Conservation (phyloP, 1,284 basidiomycete species). For the Ceratobasidium sp. region DNA sequence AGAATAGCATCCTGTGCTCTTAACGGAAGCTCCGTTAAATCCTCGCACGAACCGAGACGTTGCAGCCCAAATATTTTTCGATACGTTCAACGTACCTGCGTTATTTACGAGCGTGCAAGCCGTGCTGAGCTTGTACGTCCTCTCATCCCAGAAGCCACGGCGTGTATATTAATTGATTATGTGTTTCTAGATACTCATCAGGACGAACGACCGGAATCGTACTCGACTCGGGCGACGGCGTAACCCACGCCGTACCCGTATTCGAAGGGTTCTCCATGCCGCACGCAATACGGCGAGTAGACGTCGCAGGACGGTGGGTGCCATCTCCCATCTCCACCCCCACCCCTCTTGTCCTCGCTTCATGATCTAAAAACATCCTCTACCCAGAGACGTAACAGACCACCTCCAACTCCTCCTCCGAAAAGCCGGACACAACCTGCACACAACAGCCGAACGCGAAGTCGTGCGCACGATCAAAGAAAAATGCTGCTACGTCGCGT, state of each 20-base stretch:
- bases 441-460: constrained; percentile 97
- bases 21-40: constrained; percentile 96
- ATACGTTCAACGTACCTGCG: constrained; percentile 99
- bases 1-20: constrained; percentile 85
- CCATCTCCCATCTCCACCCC: neutral
- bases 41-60: constrained; percentile 94
- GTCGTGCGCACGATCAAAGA: constrained; percentile 98
- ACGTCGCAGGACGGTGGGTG: constrained; percentile 90
- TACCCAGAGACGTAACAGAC: constrained; percentile 88
- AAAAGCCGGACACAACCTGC: constrained; percentile 94
- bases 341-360: neutral
- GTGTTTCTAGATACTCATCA: constrained; percentile 85
- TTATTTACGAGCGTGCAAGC: constrained; percentile 98
- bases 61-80: constrained; percentile 98
- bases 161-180: neutral
- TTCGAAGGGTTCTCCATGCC: constrained; percentile 99
- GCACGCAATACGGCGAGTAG: constrained; percentile 94
- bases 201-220: constrained; percentile 99
- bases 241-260: constrained; percentile 98
- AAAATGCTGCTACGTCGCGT: constrained; percentile 95
- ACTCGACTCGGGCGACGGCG: constrained; percentile 97
- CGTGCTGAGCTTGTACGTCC: constrained; percentile 88
- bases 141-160: constrained; percentile 14
- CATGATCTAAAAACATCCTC: neutral
- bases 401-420: constrained; percentile 94